Evolutionary conservation across 2,329 filamentous ascomycete genomes (phyloP).

Genomic region (Calonectria montana): DNA sequence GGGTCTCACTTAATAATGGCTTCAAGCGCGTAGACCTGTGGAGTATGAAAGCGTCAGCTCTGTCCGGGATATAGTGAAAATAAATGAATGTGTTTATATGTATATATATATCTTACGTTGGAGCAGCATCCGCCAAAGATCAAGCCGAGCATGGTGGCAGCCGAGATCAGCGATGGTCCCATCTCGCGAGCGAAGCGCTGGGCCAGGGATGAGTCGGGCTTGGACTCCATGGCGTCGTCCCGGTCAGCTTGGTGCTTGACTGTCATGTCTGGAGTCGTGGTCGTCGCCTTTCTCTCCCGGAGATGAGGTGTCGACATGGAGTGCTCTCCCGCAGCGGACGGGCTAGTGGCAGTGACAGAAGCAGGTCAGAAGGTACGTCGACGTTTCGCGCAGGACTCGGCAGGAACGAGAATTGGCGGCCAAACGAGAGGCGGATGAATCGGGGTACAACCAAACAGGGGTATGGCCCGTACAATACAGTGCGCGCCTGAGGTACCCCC

Average conservation of each 20-base stretch:
- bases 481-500: neutral
- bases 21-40: conserved; percentile 93
- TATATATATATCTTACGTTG: conserved; percentile 71
- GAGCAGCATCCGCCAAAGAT: conserved; percentile 98
- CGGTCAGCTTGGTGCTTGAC: conserved; percentile 14
- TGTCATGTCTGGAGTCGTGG: conserved; percentile 36
- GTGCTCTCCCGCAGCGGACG: neutral
- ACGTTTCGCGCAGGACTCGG: neutral
- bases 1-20: conserved; percentile 86
- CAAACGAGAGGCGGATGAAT: neutral
- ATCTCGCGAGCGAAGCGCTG: conserved; percentile 39
- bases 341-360: neutral
- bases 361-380: neutral
- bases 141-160: conserved; percentile 78
- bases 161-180: conserved; percentile 59
- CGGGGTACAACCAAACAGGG: conserved; percentile 5
- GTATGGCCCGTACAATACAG: neutral
- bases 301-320: conserved; percentile 21
- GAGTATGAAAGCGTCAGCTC: conserved; percentile 35
- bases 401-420: neutral
- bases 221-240: conserved; percentile 27
- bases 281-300: conserved; percentile 30
- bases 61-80: neutral
- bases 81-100: no score
- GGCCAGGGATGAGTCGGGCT: conserved; percentile 28